These are phyloP conservation scores for Chaetothyriales sp. DNA, from an alignment of 2,329 filamentous ascomycete genomes.

Conservation along the genomic window DNA sequence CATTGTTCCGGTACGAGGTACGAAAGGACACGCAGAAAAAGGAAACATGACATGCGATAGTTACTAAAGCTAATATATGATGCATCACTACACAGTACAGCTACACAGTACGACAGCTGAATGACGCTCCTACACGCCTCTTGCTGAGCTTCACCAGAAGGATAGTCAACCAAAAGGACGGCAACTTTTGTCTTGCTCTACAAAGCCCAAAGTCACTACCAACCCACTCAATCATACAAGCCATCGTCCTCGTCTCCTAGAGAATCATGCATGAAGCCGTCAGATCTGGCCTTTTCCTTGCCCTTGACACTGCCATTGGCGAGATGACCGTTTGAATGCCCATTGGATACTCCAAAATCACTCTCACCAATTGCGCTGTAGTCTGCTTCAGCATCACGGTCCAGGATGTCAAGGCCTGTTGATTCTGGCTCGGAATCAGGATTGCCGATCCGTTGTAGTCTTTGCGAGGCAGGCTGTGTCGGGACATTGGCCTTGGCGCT, in stretches of 20 bases:
- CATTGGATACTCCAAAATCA: background rate
- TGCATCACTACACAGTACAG: no score
- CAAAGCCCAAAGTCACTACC: background rate
- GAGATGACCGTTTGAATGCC: background rate
- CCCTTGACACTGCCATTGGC: background rate
- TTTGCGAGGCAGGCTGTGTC: conserved; percentile 3
- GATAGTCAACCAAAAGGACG: no score
- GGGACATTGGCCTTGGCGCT: background rate
- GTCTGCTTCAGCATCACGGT: conserved; percentile 1
- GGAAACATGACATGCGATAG: no score
- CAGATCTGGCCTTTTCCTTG: background rate
- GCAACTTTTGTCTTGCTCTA: background rate
- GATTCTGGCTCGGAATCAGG: conserved; percentile 13
- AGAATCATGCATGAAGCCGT: conserved; percentile 5
- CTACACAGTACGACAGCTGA: no score
- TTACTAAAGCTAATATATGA: no score
- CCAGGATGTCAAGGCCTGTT: conserved; percentile 6
- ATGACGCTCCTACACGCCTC: no score
- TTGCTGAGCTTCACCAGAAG: no score
- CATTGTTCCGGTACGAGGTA: no score
- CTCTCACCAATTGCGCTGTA: background rate
- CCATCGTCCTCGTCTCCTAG: conserved; percentile 7
- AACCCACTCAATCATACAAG: background rate
- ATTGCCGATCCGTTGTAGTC: conserved; percentile 12
- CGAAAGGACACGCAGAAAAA: no score